Evolutionary conservation across 495 filamentous ascomycete species (phyloP), one percentile per base, ranked within the genome.

Genomic region (Penicillium verhagenii): DNA sequence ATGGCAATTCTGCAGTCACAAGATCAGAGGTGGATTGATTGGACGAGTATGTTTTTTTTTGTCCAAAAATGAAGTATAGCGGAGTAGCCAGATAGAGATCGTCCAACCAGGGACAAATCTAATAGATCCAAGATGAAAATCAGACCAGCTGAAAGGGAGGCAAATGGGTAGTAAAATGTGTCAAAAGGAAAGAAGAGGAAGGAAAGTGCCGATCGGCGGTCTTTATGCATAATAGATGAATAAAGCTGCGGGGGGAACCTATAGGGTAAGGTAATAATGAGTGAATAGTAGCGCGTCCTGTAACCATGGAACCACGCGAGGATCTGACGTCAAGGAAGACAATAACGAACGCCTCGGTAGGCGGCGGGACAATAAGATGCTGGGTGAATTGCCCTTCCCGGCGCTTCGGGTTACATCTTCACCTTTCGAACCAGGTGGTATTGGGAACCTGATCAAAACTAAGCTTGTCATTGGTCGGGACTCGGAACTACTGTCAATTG

Each of bases 311-410:
- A 39, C 21, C 7, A 16, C 21, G 5, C 16, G 23, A 21, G 37
- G 39, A 52, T 39, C 56, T 67, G 64, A 67, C 64, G 64, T 67
- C 64, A 67, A 67, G 56, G 48, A 60, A 26, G 47, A 18, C 23
- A 16, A 18, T 13, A 16, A 45, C 14, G 10, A 28, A 28, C 42
- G 25, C 6, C 7, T 8, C 45, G 25, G 45, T 26, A 48, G 20
- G 13, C 39, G 23, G 21, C 24, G 19, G 31, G 14, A 5, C 16
- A 35, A 25, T 33, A 48, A 31, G 6, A 45, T 25, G 25, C 6
- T 16, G 13, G n/a, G 31, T 48, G 21, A 14, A 52, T 52, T 56
- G 23, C 58, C 52, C 44, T 40, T 43, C 56, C 52, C 38, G 49
- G 58, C 58, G 53, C 53, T 29, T 53, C 45, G 26, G 52, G 57